Conservation (phyloP, 2,329 filamentous ascomycete genomes). For the Penicillium sp. region DNA sequence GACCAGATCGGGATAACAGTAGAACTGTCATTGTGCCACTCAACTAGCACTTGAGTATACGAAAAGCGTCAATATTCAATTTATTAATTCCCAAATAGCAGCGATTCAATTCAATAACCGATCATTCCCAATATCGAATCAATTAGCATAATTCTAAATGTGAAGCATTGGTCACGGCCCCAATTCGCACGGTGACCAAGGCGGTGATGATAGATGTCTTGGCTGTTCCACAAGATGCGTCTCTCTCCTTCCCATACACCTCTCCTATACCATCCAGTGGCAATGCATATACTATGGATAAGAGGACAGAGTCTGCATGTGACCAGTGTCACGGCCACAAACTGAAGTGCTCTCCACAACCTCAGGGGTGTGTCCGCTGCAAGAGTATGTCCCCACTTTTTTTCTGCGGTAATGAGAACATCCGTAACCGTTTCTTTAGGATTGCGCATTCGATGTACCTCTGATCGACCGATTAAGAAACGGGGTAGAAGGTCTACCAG, state of each 20-base stretch:
- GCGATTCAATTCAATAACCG: not conserved
- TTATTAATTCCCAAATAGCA: not conserved
- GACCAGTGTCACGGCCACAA: constrained; percentile 7
- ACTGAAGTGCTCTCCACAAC: constrained; percentile 6
- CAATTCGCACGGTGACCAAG: not conserved
- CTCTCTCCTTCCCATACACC: not conserved
- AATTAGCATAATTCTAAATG: not conserved
- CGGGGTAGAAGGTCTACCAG: not conserved
- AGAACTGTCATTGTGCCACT: too few relatives aligned
- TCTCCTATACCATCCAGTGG: not conserved
- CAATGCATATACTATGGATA: constrained; percentile 1
- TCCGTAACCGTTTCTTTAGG: not conserved
- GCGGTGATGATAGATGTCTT: not conserved
- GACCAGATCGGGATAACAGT: too few relatives aligned
- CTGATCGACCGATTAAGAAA: constrained; percentile 4
- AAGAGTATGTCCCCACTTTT: constrained; percentile 5
- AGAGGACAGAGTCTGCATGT: constrained; percentile 3
- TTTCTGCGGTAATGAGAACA: not conserved
- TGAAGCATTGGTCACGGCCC: not conserved
- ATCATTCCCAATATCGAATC: not conserved
- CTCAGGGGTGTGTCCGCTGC: constrained; percentile 4
- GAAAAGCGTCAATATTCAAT: not conserved
- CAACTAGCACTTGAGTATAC: not conserved
- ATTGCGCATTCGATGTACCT: constrained; percentile 4
- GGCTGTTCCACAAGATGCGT: not conserved